phyloP scores from a whole-genome alignment of 2,329 filamentous ascomycete genomes.

The Neofusicoccum kwambonambiense region DNA sequence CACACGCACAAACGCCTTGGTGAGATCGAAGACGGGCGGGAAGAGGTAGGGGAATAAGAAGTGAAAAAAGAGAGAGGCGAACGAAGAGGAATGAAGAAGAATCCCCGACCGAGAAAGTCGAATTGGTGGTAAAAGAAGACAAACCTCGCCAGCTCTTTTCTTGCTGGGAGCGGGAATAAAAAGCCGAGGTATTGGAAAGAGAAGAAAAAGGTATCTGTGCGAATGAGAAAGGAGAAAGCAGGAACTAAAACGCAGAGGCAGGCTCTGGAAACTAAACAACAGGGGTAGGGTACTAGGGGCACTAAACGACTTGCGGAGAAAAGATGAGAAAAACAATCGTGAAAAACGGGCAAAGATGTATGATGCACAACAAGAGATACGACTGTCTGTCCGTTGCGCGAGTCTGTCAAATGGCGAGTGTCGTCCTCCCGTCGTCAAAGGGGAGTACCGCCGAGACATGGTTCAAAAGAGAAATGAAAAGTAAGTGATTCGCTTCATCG shows the following conservation, averaged over 20 bases:
- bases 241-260: neutral
- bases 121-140: neutral
- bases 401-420: neutral
- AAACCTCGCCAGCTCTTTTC: neutral
- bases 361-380: neutral
- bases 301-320: neutral
- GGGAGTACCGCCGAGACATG: neutral
- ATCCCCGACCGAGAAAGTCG: neutral
- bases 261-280: slow-evolving; percentile 1
- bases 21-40: neutral
- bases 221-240: neutral
- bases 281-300: slow-evolving; percentile 16
- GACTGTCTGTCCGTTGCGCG: neutral
- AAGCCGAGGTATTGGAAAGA: neutral
- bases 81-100: neutral
- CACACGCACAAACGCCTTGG: neutral
- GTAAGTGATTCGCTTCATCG: neutral
- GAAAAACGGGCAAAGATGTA: neutral
- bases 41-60: neutral
- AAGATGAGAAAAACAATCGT: neutral
- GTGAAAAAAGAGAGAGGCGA: neutral
- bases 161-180: neutral
- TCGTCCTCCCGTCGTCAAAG: neutral
- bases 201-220: slow-evolving; percentile 15
- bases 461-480: neutral